Conservation (phyloP, 495 filamentous ascomycete genomes). For the Bacidia rubella region DNA sequence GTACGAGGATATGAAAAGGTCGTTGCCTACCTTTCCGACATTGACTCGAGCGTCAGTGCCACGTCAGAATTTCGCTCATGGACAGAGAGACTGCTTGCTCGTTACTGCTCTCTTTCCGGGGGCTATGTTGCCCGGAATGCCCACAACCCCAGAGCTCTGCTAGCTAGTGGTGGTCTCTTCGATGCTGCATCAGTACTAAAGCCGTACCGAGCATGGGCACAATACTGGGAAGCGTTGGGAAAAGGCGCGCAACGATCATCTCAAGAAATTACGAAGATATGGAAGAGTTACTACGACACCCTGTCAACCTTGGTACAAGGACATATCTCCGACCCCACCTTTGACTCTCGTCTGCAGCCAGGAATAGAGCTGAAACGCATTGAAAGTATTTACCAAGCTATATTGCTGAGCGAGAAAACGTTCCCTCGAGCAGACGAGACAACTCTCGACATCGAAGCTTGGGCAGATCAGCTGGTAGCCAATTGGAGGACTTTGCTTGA, state of each 20-base stretch:
- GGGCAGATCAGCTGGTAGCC: slow-evolving; percentile 60
- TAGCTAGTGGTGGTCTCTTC: slow-evolving; percentile 30
- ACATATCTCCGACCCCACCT: slow-evolving; percentile 22
- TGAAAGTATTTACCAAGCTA: slow-evolving; percentile 58
- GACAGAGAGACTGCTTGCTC: slow-evolving; percentile 63
- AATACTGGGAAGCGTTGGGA: slow-evolving; percentile 32
- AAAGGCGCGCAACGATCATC: background rate
- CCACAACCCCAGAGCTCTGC: slow-evolving; percentile 22
- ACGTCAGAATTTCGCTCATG: slow-evolving; percentile 52
- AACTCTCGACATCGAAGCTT: slow-evolving; percentile 64
- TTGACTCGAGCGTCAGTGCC: slow-evolving; percentile 20
- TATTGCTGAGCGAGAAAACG: slow-evolving; percentile 55
- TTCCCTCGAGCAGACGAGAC: slow-evolving; percentile 73
- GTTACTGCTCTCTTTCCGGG: slow-evolving; percentile 52
- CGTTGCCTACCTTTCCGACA: slow-evolving; percentile 33
- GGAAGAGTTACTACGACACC: slow-evolving; percentile 67
- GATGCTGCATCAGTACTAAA: slow-evolving; percentile 35
- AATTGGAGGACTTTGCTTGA: slow-evolving; percentile 80
- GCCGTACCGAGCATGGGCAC: slow-evolving; percentile 49
- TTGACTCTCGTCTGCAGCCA: slow-evolving; percentile 44
- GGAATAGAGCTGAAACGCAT: slow-evolving; percentile 58
- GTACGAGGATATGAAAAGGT: slow-evolving; percentile 49
- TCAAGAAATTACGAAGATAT: slow-evolving; percentile 40
- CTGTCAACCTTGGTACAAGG: slow-evolving; percentile 45
- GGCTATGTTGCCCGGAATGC: slow-evolving; percentile 19